Evolutionary conservation across 2,329 filamentous ascomycete genomes (phyloP).

Genomic region (Paecilomyces variotii): DNA sequence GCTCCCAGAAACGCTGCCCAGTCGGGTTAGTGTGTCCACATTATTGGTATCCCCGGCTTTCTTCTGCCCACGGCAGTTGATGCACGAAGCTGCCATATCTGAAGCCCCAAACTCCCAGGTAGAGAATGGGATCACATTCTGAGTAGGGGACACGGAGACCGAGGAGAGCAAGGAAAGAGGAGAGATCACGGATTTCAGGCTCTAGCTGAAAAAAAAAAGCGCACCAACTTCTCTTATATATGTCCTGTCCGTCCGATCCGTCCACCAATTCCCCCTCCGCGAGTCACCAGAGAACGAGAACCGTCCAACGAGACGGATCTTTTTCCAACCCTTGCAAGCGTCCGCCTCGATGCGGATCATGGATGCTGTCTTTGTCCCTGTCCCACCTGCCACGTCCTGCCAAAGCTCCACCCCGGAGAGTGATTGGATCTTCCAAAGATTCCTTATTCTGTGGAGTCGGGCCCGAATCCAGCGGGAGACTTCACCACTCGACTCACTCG

Average conservation of each 20-base stretch:
- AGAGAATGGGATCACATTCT: background rate
- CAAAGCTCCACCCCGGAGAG: constrained; percentile 12
- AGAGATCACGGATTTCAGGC: background rate
- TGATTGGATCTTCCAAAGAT: constrained; percentile 6
- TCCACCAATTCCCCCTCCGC: background rate
- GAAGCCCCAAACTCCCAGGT: background rate
- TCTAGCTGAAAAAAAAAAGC: background rate
- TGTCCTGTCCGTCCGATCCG: background rate
- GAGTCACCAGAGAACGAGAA: constrained; percentile 2
- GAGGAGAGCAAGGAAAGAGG: background rate
- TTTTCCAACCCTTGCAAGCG: constrained; percentile 13
- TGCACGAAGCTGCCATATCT: background rate
- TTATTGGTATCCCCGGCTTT: background rate
- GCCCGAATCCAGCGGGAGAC: background rate
- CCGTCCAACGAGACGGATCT: constrained; percentile 4
- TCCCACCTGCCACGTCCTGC: constrained; percentile 18
- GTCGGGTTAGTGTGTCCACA: constrained; percentile 14
- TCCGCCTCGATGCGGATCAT: constrained; percentile 14
- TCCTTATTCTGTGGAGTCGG: constrained; percentile 1
- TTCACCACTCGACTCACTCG: background rate
- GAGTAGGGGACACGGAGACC: background rate
- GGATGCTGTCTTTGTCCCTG: constrained; percentile 18
- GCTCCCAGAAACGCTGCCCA: constrained; percentile 6
- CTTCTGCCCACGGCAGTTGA: constrained; percentile 1
- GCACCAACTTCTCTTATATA: background rate